Percentiles rank a stretch among this genome's conserved stretches.
Conservation (phyloP, 139 green algal species). For the Astrephomene gubernaculifera region DNA sequence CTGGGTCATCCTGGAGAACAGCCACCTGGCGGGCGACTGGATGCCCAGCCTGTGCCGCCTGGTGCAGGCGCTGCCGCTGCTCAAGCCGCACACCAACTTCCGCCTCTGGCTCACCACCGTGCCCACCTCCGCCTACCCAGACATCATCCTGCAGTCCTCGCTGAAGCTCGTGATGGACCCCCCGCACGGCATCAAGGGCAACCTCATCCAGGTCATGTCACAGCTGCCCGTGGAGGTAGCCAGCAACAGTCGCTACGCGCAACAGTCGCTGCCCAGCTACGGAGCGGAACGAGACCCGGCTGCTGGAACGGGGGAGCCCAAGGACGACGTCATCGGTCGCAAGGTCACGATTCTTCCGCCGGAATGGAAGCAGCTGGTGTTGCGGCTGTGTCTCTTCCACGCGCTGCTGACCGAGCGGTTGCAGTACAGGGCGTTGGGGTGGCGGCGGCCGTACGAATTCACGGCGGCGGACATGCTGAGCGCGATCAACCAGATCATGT, state of each 20-base stretch:
- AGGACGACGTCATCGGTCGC: slow-evolving; percentile 32
- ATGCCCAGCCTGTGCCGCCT: slow-evolving; percentile 73
- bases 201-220: slow-evolving; percentile 53
- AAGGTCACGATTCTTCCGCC: slow-evolving; percentile 30
- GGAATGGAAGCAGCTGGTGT: slow-evolving; percentile 51
- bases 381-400: slow-evolving; percentile 61
- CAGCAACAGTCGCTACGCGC: slow-evolving; percentile 30
- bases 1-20: slow-evolving; percentile 83
- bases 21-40: slow-evolving; percentile 77
- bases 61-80: slow-evolving; percentile 54
- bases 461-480: slow-evolving; percentile 79
- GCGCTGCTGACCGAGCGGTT: slow-evolving; percentile 60
- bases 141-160: slow-evolving; percentile 63
- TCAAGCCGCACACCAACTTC: slow-evolving; percentile 65
- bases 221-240: slow-evolving; percentile 50
- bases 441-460: slow-evolving; percentile 89
- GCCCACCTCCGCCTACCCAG: slow-evolving; percentile 65
- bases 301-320: not conserved
- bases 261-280: slow-evolving; percentile 36
- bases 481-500: slow-evolving; percentile 48
- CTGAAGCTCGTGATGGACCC: slow-evolving; percentile 63
- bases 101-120: slow-evolving; percentile 73
- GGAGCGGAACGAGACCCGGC: not conserved
- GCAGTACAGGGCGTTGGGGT: slow-evolving; percentile 84
- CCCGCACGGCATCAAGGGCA: slow-evolving; percentile 48